phyloP scores from a whole-genome alignment of 129 eudicot genomes.

The Flaveria linearis region DNA sequence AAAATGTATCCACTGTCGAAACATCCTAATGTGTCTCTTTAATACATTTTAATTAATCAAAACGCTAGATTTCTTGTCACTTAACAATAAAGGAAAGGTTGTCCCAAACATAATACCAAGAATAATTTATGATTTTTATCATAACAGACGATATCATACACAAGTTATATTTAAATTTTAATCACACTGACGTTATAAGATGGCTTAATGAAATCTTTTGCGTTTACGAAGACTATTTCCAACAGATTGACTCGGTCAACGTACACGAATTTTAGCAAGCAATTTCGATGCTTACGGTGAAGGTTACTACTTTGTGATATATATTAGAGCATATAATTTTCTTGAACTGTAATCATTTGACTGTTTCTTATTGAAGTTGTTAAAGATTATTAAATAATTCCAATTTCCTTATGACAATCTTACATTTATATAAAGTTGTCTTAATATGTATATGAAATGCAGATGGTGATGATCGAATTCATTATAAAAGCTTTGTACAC shows the following conservation, averaged over 20 bases:
- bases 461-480: no score
- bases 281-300: constrained; percentile 18
- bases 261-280: not conserved
- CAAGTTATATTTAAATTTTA: not conserved
- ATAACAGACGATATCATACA: not conserved
- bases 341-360: not conserved
- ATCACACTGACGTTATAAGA: not conserved
- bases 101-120: no score
- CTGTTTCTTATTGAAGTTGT: not conserved
- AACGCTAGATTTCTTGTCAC: no score
- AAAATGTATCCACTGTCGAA: no score
- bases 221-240: constrained; percentile 14
- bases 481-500: no score
- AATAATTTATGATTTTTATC: no score
- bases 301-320: not conserved
- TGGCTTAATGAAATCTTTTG: not conserved
- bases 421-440: not conserved
- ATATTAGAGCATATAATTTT: not conserved
- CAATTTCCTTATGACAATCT: not conserved
- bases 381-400: not conserved
- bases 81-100: no score
- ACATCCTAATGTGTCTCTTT: no score
- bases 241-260: constrained; percentile 22
- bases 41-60: not conserved
- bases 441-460: no score